Conservation (phyloP, 768 basidiomycete species). For the Pleurotus eryngii region DNA sequence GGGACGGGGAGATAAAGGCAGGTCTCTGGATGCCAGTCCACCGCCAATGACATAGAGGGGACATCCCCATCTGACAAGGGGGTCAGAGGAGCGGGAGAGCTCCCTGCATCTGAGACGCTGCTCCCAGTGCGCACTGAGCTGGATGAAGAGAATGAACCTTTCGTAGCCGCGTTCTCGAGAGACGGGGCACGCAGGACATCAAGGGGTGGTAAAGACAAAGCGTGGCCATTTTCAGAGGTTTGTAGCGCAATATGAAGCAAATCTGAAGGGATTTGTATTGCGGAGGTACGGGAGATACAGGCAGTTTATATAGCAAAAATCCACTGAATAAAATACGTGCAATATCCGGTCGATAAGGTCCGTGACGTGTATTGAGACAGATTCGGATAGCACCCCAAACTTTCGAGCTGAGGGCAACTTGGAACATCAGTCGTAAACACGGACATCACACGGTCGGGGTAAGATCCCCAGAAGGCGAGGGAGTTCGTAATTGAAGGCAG, state of each 20-base stretch:
- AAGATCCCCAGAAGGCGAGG: background rate
- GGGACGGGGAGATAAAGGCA: background rate
- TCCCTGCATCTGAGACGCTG: constrained; percentile 30
- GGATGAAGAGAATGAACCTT: constrained; percentile 29
- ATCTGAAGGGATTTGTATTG: background rate
- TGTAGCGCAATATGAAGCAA: background rate
- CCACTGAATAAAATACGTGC: background rate
- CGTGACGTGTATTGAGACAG: background rate
- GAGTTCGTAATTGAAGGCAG: background rate
- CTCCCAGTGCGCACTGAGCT: constrained; percentile 32
- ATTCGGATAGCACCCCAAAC: background rate
- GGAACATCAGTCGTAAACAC: background rate
- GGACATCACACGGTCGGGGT: background rate
- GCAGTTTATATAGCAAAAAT: constrained; percentile 1
- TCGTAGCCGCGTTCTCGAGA: constrained; percentile 8
- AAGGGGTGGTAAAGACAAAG: constrained; percentile 7
- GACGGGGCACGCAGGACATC: background rate
- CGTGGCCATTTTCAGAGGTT: constrained; percentile 4
- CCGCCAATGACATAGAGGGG: constrained; percentile 7
- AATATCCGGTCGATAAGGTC: constrained; percentile 1
- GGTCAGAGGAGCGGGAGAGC: constrained; percentile 10
- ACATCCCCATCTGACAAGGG: constrained; percentile 24
- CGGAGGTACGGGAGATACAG: background rate
- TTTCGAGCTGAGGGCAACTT: background rate
- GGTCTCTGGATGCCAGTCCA: background rate